Evolutionary conservation across 1,284 basidiomycete species (phyloP).

Genomic region (Melanopsichium pennsylvanicum): DNA sequence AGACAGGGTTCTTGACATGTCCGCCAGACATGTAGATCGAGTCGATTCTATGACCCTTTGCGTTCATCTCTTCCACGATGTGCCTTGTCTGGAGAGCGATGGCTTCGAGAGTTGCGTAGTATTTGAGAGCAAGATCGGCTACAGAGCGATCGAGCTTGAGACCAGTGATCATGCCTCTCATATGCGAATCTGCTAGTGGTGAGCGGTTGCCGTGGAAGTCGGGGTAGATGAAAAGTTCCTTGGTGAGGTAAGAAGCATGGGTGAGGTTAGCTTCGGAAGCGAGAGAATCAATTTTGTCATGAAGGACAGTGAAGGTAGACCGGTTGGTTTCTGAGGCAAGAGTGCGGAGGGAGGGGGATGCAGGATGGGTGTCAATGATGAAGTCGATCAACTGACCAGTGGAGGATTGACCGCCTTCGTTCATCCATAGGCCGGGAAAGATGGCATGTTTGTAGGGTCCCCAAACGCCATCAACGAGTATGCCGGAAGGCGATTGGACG

Average conservation of each 20-base stretch:
- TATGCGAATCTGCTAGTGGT: slow-evolving; percentile 89
- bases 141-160: slow-evolving; percentile 82
- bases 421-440: slow-evolving; percentile 89
- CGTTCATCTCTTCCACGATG: slow-evolving; percentile 91
- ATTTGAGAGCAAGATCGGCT: slow-evolving; percentile 84
- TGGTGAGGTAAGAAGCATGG: slow-evolving; percentile 76
- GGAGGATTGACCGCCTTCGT: slow-evolving; percentile 96
- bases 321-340: slow-evolving; percentile 67
- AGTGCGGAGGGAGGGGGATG: slow-evolving; percentile 76
- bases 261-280: slow-evolving; percentile 67
- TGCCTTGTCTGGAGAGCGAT: slow-evolving; percentile 95
- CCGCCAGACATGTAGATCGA: slow-evolving; percentile 84
- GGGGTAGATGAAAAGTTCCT: slow-evolving; percentile 90
- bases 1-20: slow-evolving; percentile 62
- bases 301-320: slow-evolving; percentile 73
- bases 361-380: slow-evolving; percentile 88
- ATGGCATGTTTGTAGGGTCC: slow-evolving; percentile 91
- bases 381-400: slow-evolving; percentile 99
- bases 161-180: slow-evolving; percentile 90
- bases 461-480: slow-evolving; percentile 93
- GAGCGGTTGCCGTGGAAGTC: slow-evolving; percentile 88
- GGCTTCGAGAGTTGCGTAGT: slow-evolving; percentile 89
- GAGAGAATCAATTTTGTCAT: slow-evolving; percentile 77
- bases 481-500: slow-evolving; percentile 73
- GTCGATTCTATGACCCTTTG: slow-evolving; percentile 81